phyloP scores from a whole-genome alignment of 1,139 yeast species.

The Pichia sp. region DNA sequence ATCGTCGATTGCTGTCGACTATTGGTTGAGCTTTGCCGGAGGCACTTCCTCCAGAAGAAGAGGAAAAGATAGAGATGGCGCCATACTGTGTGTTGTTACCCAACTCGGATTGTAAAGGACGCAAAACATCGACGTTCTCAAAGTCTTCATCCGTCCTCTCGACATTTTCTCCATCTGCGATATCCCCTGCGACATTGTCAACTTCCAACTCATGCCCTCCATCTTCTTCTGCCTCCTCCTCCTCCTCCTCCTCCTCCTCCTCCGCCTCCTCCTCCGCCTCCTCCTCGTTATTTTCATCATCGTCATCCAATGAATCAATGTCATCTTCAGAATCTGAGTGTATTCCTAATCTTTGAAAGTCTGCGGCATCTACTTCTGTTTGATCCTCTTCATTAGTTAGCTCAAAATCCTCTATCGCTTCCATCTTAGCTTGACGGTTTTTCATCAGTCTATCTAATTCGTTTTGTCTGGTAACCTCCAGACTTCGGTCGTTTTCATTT shows the following conservation, averaged over 20 bases:
- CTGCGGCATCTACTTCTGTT: conserved; percentile 2
- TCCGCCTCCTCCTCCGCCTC: not conserved
- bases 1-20: conserved; percentile 62
- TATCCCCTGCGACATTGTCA: not conserved
- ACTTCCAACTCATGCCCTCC: not conserved
- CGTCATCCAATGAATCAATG: conserved; percentile 18
- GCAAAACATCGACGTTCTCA: conserved; percentile 20
- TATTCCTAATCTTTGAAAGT: conserved; percentile 1
- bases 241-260: conserved; percentile 19
- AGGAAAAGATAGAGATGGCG: conserved; percentile 30
- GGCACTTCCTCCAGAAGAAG: conserved; percentile 36
- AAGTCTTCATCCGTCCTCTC: conserved; percentile 30
- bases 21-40: conserved; percentile 50
- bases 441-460: conserved; percentile 17
- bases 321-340: conserved; percentile 23
- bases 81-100: conserved; percentile 8
- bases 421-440: conserved; percentile 14
- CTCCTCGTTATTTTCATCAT: conserved; percentile 14
- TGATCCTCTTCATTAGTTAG: not conserved
- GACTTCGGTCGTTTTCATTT: conserved; percentile 9
- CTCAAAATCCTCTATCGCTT: conserved; percentile 4
- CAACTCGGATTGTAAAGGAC: conserved; percentile 18
- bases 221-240: not conserved
- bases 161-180: conserved; percentile 17
- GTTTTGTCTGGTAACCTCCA: conserved; percentile 16